A percentile compares a stretch with the other conserved stretches of the same genome.
These are phyloP conservation scores for Sporothrix schenckii DNA, from an alignment of 2,329 filamentous ascomycete genomes.

Conservation along the genomic window DNA sequence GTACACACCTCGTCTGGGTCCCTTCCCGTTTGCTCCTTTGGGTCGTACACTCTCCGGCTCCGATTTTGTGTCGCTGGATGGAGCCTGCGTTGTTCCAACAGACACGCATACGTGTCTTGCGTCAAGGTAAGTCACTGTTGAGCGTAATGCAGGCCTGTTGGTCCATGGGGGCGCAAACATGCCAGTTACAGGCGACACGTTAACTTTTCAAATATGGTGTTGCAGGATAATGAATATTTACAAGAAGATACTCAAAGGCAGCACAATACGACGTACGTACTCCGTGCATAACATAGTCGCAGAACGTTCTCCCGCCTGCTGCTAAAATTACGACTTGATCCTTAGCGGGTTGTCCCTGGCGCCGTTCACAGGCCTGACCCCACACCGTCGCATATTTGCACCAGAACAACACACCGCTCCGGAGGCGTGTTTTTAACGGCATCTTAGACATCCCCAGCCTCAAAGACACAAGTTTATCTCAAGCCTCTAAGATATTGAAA, in stretches of 20 bases:
- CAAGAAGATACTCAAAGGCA: no score
- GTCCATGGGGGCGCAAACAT: slow-evolving; percentile 23
- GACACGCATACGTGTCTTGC: slow-evolving; percentile 17
- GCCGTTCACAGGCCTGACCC: not conserved
- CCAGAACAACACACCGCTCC: not conserved
- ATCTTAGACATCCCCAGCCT: not conserved
- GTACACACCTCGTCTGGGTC: not conserved
- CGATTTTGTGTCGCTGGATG: not conserved
- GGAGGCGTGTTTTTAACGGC: not conserved
- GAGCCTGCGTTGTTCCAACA: slow-evolving; percentile 5
- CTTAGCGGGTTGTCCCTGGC: not conserved
- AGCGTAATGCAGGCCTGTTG: slow-evolving; percentile 2
- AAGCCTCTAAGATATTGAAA: not conserved
- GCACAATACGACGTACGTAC: not conserved
- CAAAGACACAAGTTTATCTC: not conserved
- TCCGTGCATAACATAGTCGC: not conserved
- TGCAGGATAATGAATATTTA: not conserved
- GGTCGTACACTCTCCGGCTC: not conserved
- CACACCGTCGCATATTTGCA: not conserved
- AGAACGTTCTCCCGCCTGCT: slow-evolving; percentile 3
- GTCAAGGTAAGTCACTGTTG: not conserved
- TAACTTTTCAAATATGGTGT: not conserved
- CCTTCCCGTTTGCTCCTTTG: slow-evolving; percentile 7
- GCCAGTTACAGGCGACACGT: slow-evolving; percentile 2
- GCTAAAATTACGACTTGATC: slow-evolving; percentile 17